A percentile compares a stretch with the other conserved stretches of the same genome.
Evolutionary conservation across 1,284 basidiomycete genomes (phyloP).

Genomic region (Ganoderma lingzhi): DNA sequence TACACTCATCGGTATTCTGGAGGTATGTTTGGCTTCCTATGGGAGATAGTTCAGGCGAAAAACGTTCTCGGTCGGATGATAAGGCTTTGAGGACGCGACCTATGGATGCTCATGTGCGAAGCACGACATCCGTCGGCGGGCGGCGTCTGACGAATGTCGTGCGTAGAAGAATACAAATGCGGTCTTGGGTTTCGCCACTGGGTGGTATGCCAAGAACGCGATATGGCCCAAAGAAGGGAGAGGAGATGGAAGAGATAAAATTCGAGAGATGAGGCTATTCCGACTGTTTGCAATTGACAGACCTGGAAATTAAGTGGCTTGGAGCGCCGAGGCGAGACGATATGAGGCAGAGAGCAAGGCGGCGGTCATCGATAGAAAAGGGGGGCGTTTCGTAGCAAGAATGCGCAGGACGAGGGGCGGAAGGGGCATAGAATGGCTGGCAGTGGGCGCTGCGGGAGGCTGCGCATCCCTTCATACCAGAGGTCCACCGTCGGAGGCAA

Average conservation of each 20-base stretch:
- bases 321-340: background rate
- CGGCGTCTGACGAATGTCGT: background rate
- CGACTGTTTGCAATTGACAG: background rate
- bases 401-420: background rate
- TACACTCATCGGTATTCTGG: background rate
- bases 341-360: background rate
- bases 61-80: background rate
- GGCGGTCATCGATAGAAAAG: background rate
- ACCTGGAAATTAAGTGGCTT: background rate
- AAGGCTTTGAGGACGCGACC: background rate
- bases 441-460: background rate
- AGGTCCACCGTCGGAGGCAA: no score
- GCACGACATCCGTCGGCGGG: background rate
- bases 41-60: background rate
- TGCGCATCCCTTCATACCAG: background rate
- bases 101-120: background rate
- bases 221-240: background rate
- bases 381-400: background rate
- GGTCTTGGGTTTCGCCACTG: background rate
- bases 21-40: background rate
- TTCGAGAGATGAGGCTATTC: background rate
- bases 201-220: background rate
- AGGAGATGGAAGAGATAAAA: background rate
- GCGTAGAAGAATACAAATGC: background rate
- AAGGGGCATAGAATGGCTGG: background rate